Base-by-base conservation (phyloP, 2,329 filamentous ascomycete species). In the Fusarium sublunatum region DNA sequence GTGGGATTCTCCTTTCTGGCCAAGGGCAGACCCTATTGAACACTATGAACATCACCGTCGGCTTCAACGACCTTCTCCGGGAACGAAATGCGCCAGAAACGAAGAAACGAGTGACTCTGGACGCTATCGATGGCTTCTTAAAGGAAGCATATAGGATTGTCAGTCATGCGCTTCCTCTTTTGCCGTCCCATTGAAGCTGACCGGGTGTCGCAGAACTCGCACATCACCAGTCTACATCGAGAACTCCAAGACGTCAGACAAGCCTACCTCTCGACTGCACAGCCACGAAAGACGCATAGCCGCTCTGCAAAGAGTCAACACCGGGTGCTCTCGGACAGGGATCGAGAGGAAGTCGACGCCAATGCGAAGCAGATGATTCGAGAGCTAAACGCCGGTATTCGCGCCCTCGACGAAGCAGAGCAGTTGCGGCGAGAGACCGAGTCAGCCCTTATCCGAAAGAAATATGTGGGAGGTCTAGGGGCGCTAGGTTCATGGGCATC, bases 71-170 rank as follows among this genome's bases (percentile, higher is more conserved):
- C 74, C 82, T 90, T 42, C 83, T 94, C 24, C 83, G 83, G 70
- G 78, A 82, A 68, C 85, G 86, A 61, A 78, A 85, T 75, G 83
- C 83, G 40, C 78, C 79, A 7, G 81, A 83, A 11, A 78, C 72
- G 49, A 68, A 40, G 47, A 71, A 68, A 47, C 68, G 71, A 62
- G 81, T 81, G 64, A 79, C 75, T 53, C 69, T 81, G 44, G 79
- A 84, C 65, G 83, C 77, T 68, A 84, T 95, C 46, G 91, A 97
- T 74, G 90, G 91, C 70, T 99, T 98, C 74, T 81, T 98, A 31
- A 93, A 94, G 73, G 94, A 98, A 78, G 95, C 95, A 49, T 95
- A 96, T 78, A 87, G 90, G 74, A 97, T 98, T 76, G 93, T 96
- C 80, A 72, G 84, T 76, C 46, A 62, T 69, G 11, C 65, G 31